Conservation (phyloP, 192 early-diverging fungal genomes). For the Mortierella alpina region DNA sequence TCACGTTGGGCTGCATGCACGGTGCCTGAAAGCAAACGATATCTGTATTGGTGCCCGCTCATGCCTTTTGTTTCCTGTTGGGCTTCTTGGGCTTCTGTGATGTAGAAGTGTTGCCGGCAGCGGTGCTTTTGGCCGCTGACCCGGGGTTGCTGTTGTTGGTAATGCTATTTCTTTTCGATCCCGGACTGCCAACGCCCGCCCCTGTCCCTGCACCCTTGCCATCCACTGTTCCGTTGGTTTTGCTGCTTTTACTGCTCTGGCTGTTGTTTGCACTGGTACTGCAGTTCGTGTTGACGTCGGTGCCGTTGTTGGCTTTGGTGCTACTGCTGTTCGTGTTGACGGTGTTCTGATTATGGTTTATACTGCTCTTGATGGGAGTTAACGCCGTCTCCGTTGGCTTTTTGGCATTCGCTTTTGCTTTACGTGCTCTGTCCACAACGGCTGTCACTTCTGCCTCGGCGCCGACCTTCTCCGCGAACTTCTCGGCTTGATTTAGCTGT, state of each 20-base stretch:
- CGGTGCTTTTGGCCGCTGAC: not conserved
- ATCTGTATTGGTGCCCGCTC: not conserved
- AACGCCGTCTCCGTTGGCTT: not conserved
- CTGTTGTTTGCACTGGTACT: not conserved
- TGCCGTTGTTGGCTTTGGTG: not conserved
- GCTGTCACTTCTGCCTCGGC: not conserved
- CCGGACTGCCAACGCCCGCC: not conserved
- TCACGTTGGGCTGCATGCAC: too few relatives aligned
- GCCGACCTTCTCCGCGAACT: not conserved
- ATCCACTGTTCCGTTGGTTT: constrained; percentile 15
- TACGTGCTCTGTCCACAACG: not conserved
- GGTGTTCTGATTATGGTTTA: not conserved
- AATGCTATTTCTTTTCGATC: constrained; percentile 13
- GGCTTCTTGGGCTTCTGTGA: constrained; percentile 17
- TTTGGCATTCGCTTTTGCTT: not conserved
- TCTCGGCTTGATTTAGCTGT: not conserved
- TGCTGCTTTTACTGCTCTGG: not conserved
- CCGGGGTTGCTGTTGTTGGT: not conserved
- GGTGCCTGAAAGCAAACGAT: not conserved
- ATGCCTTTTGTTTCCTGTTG: constrained; percentile 12
- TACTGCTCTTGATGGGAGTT: not conserved
- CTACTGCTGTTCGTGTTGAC: not conserved
- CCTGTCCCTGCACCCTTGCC: not conserved
- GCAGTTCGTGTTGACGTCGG: not conserved
- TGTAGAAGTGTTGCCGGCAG: not conserved